Base-by-base conservation (phyloP, 2,329 filamentous ascomycete genomes). In the Xylaria sp. region DNA sequence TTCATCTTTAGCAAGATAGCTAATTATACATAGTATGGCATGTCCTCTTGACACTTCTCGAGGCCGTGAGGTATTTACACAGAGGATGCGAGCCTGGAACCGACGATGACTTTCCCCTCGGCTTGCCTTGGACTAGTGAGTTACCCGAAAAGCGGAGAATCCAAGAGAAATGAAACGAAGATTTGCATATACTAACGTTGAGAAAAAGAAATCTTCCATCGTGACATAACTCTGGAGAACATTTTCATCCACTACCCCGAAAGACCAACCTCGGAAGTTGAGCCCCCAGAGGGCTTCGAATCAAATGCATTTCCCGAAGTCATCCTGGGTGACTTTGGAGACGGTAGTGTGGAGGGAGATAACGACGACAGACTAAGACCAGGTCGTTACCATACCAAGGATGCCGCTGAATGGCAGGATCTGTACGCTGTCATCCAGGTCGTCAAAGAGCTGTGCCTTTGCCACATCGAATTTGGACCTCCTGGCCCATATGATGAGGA, bases 121-220 rank as follows among this genome's bases (percentile, higher is more conserved):
- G n/a, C n/a, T n/a, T n/a, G n/a, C n/a, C n/a, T 28, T 63, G 60
- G 60, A 49, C 1, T 15, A 28, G 60, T 63, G 8, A 60, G 60
- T 56, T 4, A 60, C 11, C 31, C 28, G n/a, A 23, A 43, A 21
- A 14, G 21, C 14, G 8, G 15, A 4, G 0, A 5, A 12, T 14
- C 19, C 2, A 2, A 23, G 11, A 23, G 15, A 38, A 21, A 46
- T 9, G 14, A 3, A 28, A 4, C 21, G 9, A 6, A 19, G 9
- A 2, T 3, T 28, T n/a, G 8, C 49, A 45, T 31, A 55, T 37
- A 37, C 5, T 4, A 8, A 38, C 19, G 3, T n/a, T n/a, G n/a
- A n/a, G n/a, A 25, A 15, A 23, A 46, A 63, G 60, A 45, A 2
- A 56, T 60, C 31, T 33, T 51, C 15, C 17, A 63, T 12, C 51